Conservation (phyloP, 1,139 yeast species). For the Hanseniaspora gamundiae region DNA sequence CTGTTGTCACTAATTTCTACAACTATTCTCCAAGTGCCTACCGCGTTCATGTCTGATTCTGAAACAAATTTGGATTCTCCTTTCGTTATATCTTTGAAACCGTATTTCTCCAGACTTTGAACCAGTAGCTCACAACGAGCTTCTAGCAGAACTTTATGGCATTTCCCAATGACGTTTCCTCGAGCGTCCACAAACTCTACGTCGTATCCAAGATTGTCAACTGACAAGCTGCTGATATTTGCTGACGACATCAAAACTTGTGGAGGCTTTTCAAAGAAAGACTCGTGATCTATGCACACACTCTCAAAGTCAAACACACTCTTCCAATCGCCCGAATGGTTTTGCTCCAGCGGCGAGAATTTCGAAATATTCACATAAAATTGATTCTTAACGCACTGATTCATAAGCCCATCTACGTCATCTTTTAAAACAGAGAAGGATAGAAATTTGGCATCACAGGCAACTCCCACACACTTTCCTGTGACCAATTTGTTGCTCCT, state of each 20-base stretch:
- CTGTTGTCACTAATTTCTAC: slow-evolving; percentile 5
- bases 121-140: slow-evolving; percentile 11
- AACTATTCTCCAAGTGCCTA: slow-evolving; percentile 8
- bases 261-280: background rate
- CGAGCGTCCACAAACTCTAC: slow-evolving; percentile 12
- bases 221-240: slow-evolving; percentile 2
- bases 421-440: slow-evolving; percentile 62
- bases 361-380: background rate
- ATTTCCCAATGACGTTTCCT: slow-evolving; percentile 10
- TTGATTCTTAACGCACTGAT: background rate
- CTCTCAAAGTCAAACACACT: background rate
- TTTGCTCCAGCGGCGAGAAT: slow-evolving; percentile 1
- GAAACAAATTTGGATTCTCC: slow-evolving; percentile 7
- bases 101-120: slow-evolving; percentile 4
- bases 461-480: slow-evolving; percentile 34
- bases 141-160: slow-evolving; percentile 16
- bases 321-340: background rate
- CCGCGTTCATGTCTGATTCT: background rate
- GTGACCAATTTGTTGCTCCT: slow-evolving; percentile 17
- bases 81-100: slow-evolving; percentile 6
- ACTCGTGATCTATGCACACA: background rate
- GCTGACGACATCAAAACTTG: background rate
- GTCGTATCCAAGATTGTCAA: slow-evolving; percentile 13
- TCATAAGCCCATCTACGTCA: slow-evolving; percentile 29
- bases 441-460: slow-evolving; percentile 53